Conservation (phyloP, 371 early-diverging fungal genomes). For the Apophysomyces sp. region DNA sequence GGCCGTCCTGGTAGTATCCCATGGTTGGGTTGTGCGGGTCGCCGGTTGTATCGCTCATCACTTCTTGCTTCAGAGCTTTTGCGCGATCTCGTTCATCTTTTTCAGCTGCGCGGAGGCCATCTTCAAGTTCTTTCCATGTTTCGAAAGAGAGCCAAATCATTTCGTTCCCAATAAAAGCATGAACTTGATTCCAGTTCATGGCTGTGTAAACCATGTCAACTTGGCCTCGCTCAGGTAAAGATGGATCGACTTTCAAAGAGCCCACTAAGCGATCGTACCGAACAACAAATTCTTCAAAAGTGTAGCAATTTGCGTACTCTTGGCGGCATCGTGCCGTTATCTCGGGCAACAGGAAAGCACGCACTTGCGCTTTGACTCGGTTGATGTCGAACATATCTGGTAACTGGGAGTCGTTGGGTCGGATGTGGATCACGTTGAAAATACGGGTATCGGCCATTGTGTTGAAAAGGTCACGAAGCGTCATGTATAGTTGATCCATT, state of each 20-base stretch:
- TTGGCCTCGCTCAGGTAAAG: constrained; percentile 12
- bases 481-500: constrained; percentile 57
- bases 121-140: constrained; percentile 75
- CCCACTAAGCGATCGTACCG: constrained; percentile 42
- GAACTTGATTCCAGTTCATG: constrained; percentile 28
- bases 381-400: constrained; percentile 45
- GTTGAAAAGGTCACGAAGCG: constrained; percentile 64
- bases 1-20: constrained; percentile 8
- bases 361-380: constrained; percentile 59
- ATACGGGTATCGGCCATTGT: constrained; percentile 72
- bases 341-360: constrained; percentile 58
- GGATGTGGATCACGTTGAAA: constrained; percentile 82
- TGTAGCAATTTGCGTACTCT: constrained; percentile 59
- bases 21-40: neutral
- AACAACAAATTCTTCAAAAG: constrained; percentile 54
- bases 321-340: constrained; percentile 45
- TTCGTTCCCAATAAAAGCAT: constrained; percentile 46
- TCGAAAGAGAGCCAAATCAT: constrained; percentile 63
- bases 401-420: constrained; percentile 65
- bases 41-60: neutral
- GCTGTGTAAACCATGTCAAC: constrained; percentile 27
- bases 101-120: constrained; percentile 66
- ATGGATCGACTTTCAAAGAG: constrained; percentile 22
- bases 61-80: constrained; percentile 20
- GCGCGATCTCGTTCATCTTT: constrained; percentile 52